Evolutionary conservation across 2,329 filamentous ascomycete genomes (phyloP).

Genomic region (Phyllosticta citribraziliensis): DNA sequence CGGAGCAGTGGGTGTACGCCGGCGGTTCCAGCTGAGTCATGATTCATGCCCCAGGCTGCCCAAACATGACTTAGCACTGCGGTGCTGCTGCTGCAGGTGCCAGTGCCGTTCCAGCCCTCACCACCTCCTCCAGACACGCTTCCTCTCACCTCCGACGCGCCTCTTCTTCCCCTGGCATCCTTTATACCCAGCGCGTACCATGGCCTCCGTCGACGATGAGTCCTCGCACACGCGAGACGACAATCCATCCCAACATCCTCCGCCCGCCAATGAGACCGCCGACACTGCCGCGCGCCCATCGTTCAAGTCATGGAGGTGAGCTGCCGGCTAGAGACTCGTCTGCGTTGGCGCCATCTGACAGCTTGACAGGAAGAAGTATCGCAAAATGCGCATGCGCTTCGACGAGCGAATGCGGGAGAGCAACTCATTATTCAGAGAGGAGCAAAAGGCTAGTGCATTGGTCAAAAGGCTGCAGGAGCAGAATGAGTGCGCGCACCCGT

Average conservation of each 20-base stretch:
- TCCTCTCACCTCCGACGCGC: background rate
- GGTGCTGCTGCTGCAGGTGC: background rate
- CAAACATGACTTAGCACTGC: no score
- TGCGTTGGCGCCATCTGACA: background rate
- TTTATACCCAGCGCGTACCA: background rate
- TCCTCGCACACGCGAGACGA: conserved; percentile 1
- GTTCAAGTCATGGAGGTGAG: conserved; percentile 9
- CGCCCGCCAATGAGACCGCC: background rate
- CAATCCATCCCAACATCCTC: background rate
- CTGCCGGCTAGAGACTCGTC: background rate
- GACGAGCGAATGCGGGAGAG: conserved; percentile 70
- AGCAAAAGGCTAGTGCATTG: conserved; percentile 69
- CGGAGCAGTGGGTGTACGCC: background rate
- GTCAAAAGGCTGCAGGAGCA: conserved; percentile 79
- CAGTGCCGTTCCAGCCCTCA: background rate
- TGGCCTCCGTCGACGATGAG: conserved; percentile 6
- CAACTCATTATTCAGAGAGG: conserved; percentile 71
- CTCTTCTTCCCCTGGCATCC: no score
- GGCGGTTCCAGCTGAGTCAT: background rate
- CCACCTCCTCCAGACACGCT: background rate
- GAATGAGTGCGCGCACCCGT: conserved; percentile 64
- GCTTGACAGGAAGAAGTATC: conserved; percentile 69
- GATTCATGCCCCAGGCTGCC: no score
- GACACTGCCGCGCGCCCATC: conserved; percentile 1
- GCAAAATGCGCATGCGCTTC: conserved; percentile 75